phyloP scores from a whole-genome alignment of 1,139 yeast genomes.

The Ogataea hybrid region DNA sequence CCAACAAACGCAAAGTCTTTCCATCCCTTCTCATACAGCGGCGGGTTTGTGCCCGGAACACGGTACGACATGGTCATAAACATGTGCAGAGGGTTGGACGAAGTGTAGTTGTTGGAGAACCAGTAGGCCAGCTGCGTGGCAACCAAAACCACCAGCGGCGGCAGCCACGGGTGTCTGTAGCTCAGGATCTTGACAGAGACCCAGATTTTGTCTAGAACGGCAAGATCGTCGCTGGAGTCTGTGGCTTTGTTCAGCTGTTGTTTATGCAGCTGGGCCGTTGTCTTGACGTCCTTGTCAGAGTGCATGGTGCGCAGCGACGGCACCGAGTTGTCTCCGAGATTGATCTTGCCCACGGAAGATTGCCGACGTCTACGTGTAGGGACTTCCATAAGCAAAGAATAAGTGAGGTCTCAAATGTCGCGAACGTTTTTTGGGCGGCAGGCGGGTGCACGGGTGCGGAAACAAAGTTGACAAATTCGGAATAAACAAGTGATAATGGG shows the following conservation, averaged over 20 bases:
- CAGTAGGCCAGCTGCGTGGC: conserved; percentile 41
- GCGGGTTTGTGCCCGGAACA: conserved; percentile 47
- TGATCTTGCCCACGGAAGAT: conserved; percentile 57
- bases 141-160: conserved; percentile 54
- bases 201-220: conserved; percentile 49
- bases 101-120: conserved; percentile 51
- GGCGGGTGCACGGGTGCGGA: conserved; percentile 4
- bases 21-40: conserved; percentile 76
- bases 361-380: conserved; percentile 35
- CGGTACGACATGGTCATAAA: conserved; percentile 71
- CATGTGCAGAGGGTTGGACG: conserved; percentile 59
- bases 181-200: conserved; percentile 58
- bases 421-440: conserved; percentile 1
- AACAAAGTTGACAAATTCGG: not conserved
- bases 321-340: conserved; percentile 56
- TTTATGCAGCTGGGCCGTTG: conserved; percentile 37
- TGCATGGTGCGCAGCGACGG: conserved; percentile 51
- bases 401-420: not conserved
- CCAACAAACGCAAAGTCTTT: conserved; percentile 79
- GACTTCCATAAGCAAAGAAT: conserved; percentile 2
- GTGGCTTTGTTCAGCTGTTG: conserved; percentile 25
- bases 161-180: conserved; percentile 77
- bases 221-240: conserved; percentile 35
- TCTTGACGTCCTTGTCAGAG: conserved; percentile 37
- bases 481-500: not conserved